Base-by-base conservation (phyloP, 225 moss, liverwort and hornwort species). In the Rhytidiadelphus loreus region DNA sequence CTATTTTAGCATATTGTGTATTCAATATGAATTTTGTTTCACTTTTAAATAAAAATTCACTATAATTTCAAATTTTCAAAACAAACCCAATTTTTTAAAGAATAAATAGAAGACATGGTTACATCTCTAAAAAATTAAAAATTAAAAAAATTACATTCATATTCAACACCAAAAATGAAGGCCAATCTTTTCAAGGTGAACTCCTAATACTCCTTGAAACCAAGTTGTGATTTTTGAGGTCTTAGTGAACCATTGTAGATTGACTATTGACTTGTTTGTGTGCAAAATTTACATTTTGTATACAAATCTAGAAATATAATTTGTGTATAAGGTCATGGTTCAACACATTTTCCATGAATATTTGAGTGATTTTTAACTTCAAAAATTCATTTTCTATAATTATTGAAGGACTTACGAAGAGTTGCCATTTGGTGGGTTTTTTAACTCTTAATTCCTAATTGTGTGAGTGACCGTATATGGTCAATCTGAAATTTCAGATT, bases 221-320 rank as follows among this genome's bases (percentile, higher is more conserved):
- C 4, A 46, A 73, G 11, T 11, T 46, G 14, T 73, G 11, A 43
- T 46, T 18, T 18, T 73, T 30, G 29, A 46, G 1, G 11, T 73
- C 46, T 46, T 29, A 6, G 2, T 44, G 3, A 29, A 18, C 2
- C 1, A 2, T 11, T 46, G 7, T 0, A 19, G 0, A 11, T 48
- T 32, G 19, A 74, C 30, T 30, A 18, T 48, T 74, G 19, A 32
- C 20, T 74, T 74, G 7, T 20, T 30, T 2, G 2, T 11, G 1
- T 11, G 0, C 1, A 46, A 73, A 30, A 11, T 11, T 46, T 29
- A 11, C 11, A 30, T 46, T 46, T 17, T 46, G 7, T 3, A 73
- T 17, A 18, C 29, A 29, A 46, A 46, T 73, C 3, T 3, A 0
- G 0, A 48, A 30, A 7, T 74, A 7, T 48, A 19, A 19, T 20